Base-by-base conservation (phyloP, 208 protist genomes). In the Wallacemonas sp. region DNA sequence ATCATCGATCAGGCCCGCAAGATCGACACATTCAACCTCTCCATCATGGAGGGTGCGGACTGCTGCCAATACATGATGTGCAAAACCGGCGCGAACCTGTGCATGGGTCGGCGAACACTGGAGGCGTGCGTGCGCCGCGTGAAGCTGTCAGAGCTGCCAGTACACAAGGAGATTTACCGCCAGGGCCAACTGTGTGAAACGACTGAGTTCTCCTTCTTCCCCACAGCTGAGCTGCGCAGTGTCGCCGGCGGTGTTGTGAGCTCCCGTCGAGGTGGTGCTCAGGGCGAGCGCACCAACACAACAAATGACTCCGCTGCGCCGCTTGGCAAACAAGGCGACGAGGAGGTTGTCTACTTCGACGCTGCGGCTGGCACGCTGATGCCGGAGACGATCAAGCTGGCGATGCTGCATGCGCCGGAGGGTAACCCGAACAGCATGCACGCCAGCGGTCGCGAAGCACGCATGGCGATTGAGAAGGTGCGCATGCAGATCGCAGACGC, bases 41-140 rank as follows among this genome's bases (percentile, higher is more conserved):
- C 83, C 51, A 93, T 90, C 33, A 70, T 84, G 46, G 79, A 94
- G 66, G 88, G 86, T 41, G 85, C 80, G 19, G 88, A 94, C 76
- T 94, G 88, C 70, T 94, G 88, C 65, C 86, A 93, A 79, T 93
- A 93, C 80, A 90, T 93, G 83, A 90, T 90, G 83, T 93, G 86
- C 75, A 93, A 90, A 66, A 80, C 75, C 0, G 83, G 83, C 22
- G 86, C 86, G 24, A 93, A 93, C 60, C 79, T 93, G 41, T 72
- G 69, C 71, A 90, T 93, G 65, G 86, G 86, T 5, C 80, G 63
- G 17, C 65, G 69, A 31, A 80, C 80, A 19, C 71, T 93, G 19
- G 71, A 68, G 30, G 68, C 78, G 42, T 87, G 75, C 53, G 75
- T 88, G 58, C 75, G 81, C 45, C 71, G 75, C 30, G 61, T 93